phyloP scores from a whole-genome alignment of 108 stramenopile genomes.

The Aurantiochytrium sp. region DNA sequence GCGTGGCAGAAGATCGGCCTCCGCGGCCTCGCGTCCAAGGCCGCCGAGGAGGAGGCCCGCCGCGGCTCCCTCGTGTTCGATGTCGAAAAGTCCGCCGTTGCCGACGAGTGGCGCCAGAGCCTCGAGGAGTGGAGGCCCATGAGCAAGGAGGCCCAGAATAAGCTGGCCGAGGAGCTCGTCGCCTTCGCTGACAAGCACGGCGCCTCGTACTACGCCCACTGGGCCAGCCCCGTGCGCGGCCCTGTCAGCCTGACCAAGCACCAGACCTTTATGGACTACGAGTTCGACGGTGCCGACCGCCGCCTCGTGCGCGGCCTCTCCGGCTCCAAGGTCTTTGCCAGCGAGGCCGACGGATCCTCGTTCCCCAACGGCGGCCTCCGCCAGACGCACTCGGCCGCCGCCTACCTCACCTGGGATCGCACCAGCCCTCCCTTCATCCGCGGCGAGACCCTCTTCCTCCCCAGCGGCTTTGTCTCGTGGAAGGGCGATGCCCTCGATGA shows the following conservation, averaged over 20 bases:
- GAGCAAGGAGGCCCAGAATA: background rate
- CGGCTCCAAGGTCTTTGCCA: background rate
- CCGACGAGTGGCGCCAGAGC: background rate
- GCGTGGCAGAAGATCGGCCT: too few species aligned
- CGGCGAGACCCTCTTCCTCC: slow-evolving; percentile 86
- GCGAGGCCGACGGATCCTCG: slow-evolving; percentile 78
- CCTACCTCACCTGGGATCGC: slow-evolving; percentile 79
- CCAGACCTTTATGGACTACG: background rate
- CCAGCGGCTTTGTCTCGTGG: slow-evolving; percentile 73
- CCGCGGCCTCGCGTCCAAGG: too few species aligned
- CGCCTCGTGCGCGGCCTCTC: background rate
- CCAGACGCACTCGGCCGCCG: slow-evolving; percentile 80
- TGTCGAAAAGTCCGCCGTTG: background rate
- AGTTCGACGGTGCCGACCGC: background rate
- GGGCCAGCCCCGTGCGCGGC: slow-evolving; percentile 29
- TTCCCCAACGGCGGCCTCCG: slow-evolving; percentile 91
- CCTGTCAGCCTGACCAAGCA: background rate
- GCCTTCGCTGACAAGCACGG: slow-evolving; percentile 20
- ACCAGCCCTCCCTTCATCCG: slow-evolving; percentile 77
- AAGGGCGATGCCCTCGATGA: slow-evolving; percentile 88
- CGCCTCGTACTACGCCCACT: slow-evolving; percentile 33
- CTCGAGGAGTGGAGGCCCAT: background rate
- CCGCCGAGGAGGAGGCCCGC: too few species aligned
- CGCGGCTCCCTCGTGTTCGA: too few species aligned
- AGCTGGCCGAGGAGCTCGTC: background rate